phyloP scores from a whole-genome alignment of 139 green algal species.

The Coccomyxa sp. region DNA sequence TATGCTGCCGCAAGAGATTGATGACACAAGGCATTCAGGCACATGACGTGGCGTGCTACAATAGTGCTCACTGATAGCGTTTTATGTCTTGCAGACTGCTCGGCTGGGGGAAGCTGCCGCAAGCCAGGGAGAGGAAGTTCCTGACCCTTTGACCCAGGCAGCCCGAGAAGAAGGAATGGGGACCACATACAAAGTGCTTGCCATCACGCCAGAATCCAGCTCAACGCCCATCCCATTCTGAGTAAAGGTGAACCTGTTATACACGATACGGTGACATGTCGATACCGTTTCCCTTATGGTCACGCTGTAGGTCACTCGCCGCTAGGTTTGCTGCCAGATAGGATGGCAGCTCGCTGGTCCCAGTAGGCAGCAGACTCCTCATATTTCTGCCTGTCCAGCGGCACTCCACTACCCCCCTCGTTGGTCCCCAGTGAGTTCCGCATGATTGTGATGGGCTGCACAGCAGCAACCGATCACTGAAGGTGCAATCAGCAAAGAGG shows the following conservation, averaged over 20 bases:
- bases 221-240: slow-evolving; percentile 5
- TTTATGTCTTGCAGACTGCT: background rate
- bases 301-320: too few relatives aligned
- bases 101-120: background rate
- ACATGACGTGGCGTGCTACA: background rate
- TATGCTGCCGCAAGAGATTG: background rate
- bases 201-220: slow-evolving; percentile 1
- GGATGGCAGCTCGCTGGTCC: slow-evolving; percentile 72
- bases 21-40: background rate
- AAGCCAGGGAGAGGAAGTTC: background rate
- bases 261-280: too few relatives aligned
- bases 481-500: background rate
- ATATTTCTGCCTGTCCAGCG: slow-evolving; percentile 73
- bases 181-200: slow-evolving; percentile 17
- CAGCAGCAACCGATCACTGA: background rate
- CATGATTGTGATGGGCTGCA: slow-evolving; percentile 90
- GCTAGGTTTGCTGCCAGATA: slow-evolving; percentile 29
- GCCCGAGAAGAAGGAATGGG: slow-evolving; percentile 12
- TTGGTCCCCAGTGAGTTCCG: slow-evolving; percentile 77
- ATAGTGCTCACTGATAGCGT: background rate
- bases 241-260: too few relatives aligned
- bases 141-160: too few relatives aligned
- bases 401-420: slow-evolving; percentile 89
- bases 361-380: slow-evolving; percentile 75
- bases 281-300: too few relatives aligned